Evolutionary conservation across 495 filamentous ascomycete genomes (phyloP), one percentile per base, ranked within the genome.

Genomic region (Darksidea phi): DNA sequence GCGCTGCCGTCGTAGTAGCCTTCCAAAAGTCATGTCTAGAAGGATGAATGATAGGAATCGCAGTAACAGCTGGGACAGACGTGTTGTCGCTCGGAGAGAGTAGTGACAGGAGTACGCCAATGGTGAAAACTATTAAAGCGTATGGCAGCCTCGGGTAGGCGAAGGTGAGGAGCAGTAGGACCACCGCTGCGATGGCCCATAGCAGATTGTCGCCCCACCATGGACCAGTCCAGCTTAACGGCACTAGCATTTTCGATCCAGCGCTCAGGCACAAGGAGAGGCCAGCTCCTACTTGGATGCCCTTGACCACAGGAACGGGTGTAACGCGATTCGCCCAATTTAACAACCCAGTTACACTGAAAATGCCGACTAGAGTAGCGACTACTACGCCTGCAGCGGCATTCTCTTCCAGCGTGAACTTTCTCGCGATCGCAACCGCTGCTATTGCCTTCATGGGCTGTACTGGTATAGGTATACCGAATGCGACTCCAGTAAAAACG

Each of bases 201-300:
- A 87, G 71, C 12, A 84, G 79, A 72, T 90, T 95, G 72, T 95
- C 88, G 6, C 83, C 79, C 77, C 78, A 82, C 10, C 77, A 81
- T 1, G 87, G 84, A 17, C 69, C 68, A 0, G 74, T 67, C 82
- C 84, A 89, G 5, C 75, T 75, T 11, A 89, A 77, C 3, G 82
- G 78, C 17, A 76, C 72, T 8, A 90, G 79, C 36, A 91, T 75
- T 54, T 78, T 78, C 2, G 75, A 70, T n/a, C 87, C 87, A 7
- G 89, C 87, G 21, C 88, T 86, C 52, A 93, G 82, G 43, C 88
- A 78, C 12, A 97, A 80, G 12, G 84, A 86, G 23, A 97, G 75
- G 0, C 91, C 93, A 2, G 93, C 91, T 23, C 92, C 93, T 47
- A 96, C 83, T 73, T 97, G 93, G 67, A 97, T 96, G 11, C 93